Evolutionary conservation across 495 filamentous ascomycete species (phyloP).

Genomic region (Apiosordaria backusii): DNA sequence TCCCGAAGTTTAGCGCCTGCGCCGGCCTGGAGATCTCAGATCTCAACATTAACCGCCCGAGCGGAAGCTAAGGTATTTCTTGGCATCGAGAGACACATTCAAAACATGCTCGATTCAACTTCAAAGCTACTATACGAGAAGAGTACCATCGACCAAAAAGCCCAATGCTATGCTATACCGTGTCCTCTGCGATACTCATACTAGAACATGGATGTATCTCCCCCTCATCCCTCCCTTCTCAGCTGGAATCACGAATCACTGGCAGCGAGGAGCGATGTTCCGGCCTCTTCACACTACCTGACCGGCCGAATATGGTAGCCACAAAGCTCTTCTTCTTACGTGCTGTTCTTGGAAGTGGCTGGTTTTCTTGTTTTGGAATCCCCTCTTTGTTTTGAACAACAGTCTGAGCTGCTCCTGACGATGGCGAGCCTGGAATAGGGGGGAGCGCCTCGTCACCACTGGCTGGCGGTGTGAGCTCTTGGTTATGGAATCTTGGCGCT

Average conservation of each 20-base stretch:
- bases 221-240: background rate
- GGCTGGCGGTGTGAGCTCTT: conserved; percentile 28
- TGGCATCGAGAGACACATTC: background rate
- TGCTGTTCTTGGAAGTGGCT: conserved; percentile 36
- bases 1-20: background rate
- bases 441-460: conserved; percentile 27
- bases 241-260: conserved; percentile 9
- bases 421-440: conserved; percentile 17
- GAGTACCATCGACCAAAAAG: background rate
- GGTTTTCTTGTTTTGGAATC: background rate
- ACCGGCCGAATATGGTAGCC: conserved; percentile 43
- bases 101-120: background rate
- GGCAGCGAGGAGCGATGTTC: conserved; percentile 15
- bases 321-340: conserved; percentile 53
- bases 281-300: conserved; percentile 17
- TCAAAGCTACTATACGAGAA: background rate
- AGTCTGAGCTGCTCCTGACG: background rate
- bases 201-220: background rate
- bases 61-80: background rate
- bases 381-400: background rate
- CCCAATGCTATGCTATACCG: conserved; percentile 1
- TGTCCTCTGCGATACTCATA: conserved; percentile 2
- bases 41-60: background rate
- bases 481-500: conserved; percentile 6
- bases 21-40: background rate